These are phyloP conservation scores for Thraustotheca clavata DNA, from an alignment of 352 stramenopile species.

Conservation along the genomic window DNA sequence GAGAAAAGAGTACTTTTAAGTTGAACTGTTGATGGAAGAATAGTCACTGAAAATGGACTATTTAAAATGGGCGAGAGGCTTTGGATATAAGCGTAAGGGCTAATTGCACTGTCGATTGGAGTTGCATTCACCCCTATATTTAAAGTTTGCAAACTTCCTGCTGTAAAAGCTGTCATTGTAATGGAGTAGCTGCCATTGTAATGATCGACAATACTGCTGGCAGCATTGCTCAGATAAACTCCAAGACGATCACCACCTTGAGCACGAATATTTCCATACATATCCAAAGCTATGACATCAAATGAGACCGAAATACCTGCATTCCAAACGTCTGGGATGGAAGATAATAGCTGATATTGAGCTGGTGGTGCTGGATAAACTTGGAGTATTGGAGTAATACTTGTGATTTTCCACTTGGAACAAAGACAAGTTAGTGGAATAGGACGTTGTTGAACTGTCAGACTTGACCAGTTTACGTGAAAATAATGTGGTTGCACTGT, in stretches of 20 bases:
- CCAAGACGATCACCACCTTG: slow-evolving; percentile 34
- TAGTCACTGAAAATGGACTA: slow-evolving; percentile 38
- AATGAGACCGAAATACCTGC: slow-evolving; percentile 28
- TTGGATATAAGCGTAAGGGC: slow-evolving; percentile 22
- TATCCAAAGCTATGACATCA: slow-evolving; percentile 31
- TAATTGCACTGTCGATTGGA: slow-evolving; percentile 21
- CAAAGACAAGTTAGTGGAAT: slow-evolving; percentile 38
- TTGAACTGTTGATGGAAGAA: slow-evolving; percentile 30
- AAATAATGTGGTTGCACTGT: slow-evolving; percentile 29
- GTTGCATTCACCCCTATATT: slow-evolving; percentile 30
- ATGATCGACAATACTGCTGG: slow-evolving; percentile 28
- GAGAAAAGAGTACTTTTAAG: slow-evolving; percentile 30
- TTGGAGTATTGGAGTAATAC: slow-evolving; percentile 41
- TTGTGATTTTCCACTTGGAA: slow-evolving; percentile 44
- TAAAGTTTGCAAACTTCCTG: slow-evolving; percentile 32
- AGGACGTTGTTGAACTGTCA: slow-evolving; percentile 35
- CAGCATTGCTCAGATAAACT: slow-evolving; percentile 25
- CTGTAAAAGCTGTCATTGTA: slow-evolving; percentile 28
- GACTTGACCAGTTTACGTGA: slow-evolving; percentile 43
- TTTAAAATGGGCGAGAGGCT: slow-evolving; percentile 38
- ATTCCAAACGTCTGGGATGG: slow-evolving; percentile 13
- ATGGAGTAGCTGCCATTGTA: slow-evolving; percentile 37
- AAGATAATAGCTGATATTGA: slow-evolving; percentile 22
- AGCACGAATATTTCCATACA: slow-evolving; percentile 31
- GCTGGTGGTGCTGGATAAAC: slow-evolving; percentile 32